A percentile compares a stretch with the other conserved stretches of the same genome.
Evolutionary conservation across 192 early-diverging fungal genomes (phyloP).

Genomic region (Coemansia sp.): DNA sequence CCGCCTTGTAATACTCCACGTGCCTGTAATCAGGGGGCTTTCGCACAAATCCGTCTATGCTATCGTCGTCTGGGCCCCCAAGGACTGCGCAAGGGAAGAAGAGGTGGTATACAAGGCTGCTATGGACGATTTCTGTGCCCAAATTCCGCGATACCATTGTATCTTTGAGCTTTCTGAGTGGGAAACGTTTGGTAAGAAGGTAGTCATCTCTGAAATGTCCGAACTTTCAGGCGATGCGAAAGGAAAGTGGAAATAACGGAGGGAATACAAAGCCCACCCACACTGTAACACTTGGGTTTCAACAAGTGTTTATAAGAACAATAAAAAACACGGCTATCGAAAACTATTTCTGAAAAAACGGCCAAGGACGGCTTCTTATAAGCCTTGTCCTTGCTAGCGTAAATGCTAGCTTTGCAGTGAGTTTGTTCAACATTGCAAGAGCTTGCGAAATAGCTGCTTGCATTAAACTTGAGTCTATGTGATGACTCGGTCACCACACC

Average conservation of each 20-base stretch:
- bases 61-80: constrained; percentile 20
- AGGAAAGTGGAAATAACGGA: neutral
- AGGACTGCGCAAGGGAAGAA: neutral
- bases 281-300: too few species aligned
- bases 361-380: too few species aligned
- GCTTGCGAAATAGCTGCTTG: too few species aligned
- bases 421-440: too few species aligned
- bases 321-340: too few species aligned
- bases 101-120: constrained; percentile 13
- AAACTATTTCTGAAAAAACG: too few species aligned
- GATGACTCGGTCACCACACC: too few species aligned
- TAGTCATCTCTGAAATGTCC: constrained; percentile 2
- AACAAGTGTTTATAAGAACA: too few species aligned
- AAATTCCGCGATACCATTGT: constrained; percentile 20
- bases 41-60: constrained; percentile 3
- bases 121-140: constrained; percentile 3
- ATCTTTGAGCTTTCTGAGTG: constrained; percentile 23
- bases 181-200: constrained; percentile 16
- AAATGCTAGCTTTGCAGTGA: too few species aligned
- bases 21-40: neutral
- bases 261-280: too few species aligned
- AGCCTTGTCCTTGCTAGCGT: too few species aligned
- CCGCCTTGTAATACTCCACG: neutral
- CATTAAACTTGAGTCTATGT: too few species aligned
- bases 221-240: neutral